Evolutionary conservation across 352 stramenopile genomes (phyloP).

Genomic region (Peronospora farinosa): DNA sequence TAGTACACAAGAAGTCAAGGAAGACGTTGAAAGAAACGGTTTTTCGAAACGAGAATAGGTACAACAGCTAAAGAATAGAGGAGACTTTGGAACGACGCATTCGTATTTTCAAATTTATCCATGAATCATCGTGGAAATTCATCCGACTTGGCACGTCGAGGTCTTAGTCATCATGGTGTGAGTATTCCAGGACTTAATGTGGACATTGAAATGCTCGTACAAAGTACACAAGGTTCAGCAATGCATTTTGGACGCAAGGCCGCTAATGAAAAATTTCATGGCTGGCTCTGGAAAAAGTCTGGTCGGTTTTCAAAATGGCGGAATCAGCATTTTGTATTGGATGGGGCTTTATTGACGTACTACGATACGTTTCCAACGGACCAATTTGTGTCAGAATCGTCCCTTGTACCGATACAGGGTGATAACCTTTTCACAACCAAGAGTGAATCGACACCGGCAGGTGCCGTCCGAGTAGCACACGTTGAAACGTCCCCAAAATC

Average conservation of each 20-base stretch:
- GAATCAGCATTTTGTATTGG: constrained; percentile 81
- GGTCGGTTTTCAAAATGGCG: constrained; percentile 77
- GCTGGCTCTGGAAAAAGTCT: constrained; percentile 80
- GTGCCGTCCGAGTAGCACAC: constrained; percentile 67
- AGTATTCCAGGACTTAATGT: constrained; percentile 55
- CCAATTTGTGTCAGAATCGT: constrained; percentile 62
- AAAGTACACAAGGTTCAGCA: constrained; percentile 67
- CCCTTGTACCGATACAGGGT: constrained; percentile 47
- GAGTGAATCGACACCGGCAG: constrained; percentile 57
- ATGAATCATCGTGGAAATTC: constrained; percentile 37
- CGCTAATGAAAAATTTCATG: constrained; percentile 66
- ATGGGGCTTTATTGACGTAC: constrained; percentile 69
- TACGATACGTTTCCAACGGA: constrained; percentile 81
- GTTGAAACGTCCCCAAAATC: constrained; percentile 70
- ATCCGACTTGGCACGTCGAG: constrained; percentile 11
- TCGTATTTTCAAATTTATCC: neutral
- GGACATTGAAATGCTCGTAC: constrained; percentile 79
- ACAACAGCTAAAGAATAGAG: neutral
- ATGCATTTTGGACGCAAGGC: constrained; percentile 64
- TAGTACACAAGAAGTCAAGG: constrained; percentile 30
- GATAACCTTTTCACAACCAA: constrained; percentile 69
- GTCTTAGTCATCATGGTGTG: constrained; percentile 14
- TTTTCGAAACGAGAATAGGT: constrained; percentile 5
- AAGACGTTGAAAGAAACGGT: constrained; percentile 18
- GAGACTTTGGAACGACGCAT: constrained; percentile 19